Evolutionary conservation across 2,329 filamentous ascomycete genomes (phyloP).

Genomic region (Lasiodiplodia sp.): DNA sequence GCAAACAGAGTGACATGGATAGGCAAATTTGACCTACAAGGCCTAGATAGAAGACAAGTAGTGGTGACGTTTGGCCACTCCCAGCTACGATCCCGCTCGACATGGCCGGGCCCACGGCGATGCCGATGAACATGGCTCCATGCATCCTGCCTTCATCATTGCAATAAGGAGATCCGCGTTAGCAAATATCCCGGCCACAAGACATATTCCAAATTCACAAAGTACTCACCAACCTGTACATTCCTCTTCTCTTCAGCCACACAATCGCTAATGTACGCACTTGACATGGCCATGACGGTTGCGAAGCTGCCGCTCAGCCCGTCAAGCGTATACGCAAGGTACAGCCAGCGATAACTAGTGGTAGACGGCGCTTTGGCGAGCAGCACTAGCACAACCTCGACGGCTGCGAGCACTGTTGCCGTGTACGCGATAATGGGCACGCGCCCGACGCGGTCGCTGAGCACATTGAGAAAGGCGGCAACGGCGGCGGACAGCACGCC

Average conservation of each 20-base stretch:
- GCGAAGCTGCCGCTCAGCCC: conserved; percentile 32
- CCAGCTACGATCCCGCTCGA: conserved; percentile 25
- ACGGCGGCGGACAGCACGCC: conserved; percentile 30
- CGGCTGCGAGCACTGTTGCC: conserved; percentile 20
- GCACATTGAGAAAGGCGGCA: conserved; percentile 24
- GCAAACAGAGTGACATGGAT: not conserved
- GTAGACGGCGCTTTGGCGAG: conserved; percentile 18
- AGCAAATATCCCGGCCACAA: not conserved
- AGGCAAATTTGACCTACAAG: not conserved
- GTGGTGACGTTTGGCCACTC: conserved; percentile 23
- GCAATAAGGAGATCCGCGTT: not conserved
- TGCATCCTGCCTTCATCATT: conserved; percentile 28
- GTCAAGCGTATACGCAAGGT: conserved; percentile 29
- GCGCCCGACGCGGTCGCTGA: conserved; percentile 32
- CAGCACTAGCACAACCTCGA: conserved; percentile 28
- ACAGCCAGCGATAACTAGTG: conserved; percentile 30
- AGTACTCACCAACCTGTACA: conserved; percentile 29
- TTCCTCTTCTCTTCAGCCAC: conserved; percentile 28
- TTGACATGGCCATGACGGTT: conserved; percentile 32
- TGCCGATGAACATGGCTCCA: conserved; percentile 33
- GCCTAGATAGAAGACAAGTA: conserved; percentile 33
- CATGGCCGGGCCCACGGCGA: conserved; percentile 31
- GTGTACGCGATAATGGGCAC: conserved; percentile 28
- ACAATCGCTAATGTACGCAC: conserved; percentile 32
- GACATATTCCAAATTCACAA: not conserved